Evolutionary conservation across 768 basidiomycete species (phyloP).

Genomic region (Phaeotremella skinneri): DNA sequence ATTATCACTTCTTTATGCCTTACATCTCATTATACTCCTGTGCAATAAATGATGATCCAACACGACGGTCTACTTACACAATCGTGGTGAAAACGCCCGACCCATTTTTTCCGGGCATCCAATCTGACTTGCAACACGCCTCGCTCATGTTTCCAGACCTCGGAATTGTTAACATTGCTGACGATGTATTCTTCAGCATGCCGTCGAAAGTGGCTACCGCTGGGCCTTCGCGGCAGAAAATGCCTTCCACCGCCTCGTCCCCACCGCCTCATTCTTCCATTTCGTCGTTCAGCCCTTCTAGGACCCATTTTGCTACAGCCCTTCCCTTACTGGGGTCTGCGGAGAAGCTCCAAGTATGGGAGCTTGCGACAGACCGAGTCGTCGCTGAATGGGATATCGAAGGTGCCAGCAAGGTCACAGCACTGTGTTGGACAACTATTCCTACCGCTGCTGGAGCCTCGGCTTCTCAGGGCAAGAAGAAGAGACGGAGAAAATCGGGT

Average conservation of each 20-base stretch:
- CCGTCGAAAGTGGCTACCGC: conserved; percentile 41
- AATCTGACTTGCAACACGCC: conserved; percentile 37
- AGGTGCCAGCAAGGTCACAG: conserved; percentile 35
- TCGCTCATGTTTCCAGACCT: neutral
- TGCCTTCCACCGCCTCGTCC: conserved; percentile 27
- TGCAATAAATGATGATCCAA: conserved; percentile 47
- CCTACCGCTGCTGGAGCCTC: conserved; percentile 7
- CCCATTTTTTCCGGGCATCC: conserved; percentile 49
- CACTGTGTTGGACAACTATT: conserved; percentile 30
- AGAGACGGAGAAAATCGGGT: conserved; percentile 24
- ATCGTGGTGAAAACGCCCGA: conserved; percentile 47
- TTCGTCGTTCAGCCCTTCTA: conserved; percentile 43
- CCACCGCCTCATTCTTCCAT: conserved; percentile 46
- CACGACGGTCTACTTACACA: conserved; percentile 51
- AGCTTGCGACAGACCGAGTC: conserved; percentile 36
- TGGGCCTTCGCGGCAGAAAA: conserved; percentile 37
- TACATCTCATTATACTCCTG: neutral
- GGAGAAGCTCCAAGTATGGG: conserved; percentile 48
- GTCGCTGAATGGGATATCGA: conserved; percentile 46
- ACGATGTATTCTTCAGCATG: conserved; percentile 19
- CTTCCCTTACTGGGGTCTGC: conserved; percentile 45
- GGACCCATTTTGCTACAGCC: conserved; percentile 42
- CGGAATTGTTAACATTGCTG: neutral
- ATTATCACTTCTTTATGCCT: conserved; percentile 3
- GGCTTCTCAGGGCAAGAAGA: conserved; percentile 24